Percentiles rank a stretch among this genome's conserved stretches.
These are phyloP conservation scores for Mycena indigotica DNA, from an alignment of 768 basidiomycete genomes.

Conservation along the genomic window DNA sequence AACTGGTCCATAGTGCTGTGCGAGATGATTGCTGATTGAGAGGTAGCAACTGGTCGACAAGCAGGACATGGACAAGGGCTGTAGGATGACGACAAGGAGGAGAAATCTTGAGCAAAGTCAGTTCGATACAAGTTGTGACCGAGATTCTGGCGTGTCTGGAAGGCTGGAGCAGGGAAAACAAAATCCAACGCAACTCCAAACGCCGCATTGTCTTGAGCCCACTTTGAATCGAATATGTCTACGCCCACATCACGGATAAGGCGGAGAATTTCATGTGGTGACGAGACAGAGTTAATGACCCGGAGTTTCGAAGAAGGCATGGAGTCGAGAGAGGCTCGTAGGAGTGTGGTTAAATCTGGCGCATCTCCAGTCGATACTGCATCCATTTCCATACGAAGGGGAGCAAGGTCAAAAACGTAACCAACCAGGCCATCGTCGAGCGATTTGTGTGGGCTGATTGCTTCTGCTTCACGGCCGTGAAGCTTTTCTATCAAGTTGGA, in stretches of 20 bases:
- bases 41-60: constrained; percentile 50
- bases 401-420: constrained; percentile 70
- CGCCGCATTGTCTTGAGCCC: constrained; percentile 69
- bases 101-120: constrained; percentile 63
- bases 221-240: constrained; percentile 75
- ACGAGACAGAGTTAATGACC: constrained; percentile 52
- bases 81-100: constrained; percentile 49
- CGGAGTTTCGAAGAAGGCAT: constrained; percentile 64
- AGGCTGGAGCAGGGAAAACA: constrained; percentile 53
- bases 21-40: constrained; percentile 36
- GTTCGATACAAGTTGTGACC: constrained; percentile 75
- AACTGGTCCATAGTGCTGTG: constrained; percentile 48
- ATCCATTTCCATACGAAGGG: constrained; percentile 40
- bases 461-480: constrained; percentile 55
- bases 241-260: constrained; percentile 67
- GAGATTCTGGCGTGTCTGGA: constrained; percentile 38
- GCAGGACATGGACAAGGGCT: constrained; percentile 54
- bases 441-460: constrained; percentile 49
- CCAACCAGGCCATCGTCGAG: constrained; percentile 74
- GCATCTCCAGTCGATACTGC: constrained; percentile 19
- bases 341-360: constrained; percentile 34
- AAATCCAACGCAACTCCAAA: constrained; percentile 81
- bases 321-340: constrained; percentile 59
- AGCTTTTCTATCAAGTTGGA: constrained; percentile 57
- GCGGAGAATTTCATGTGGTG: constrained; percentile 76